Conservation (phyloP, 306 rosid genomes). For the Castanea sativa region DNA sequence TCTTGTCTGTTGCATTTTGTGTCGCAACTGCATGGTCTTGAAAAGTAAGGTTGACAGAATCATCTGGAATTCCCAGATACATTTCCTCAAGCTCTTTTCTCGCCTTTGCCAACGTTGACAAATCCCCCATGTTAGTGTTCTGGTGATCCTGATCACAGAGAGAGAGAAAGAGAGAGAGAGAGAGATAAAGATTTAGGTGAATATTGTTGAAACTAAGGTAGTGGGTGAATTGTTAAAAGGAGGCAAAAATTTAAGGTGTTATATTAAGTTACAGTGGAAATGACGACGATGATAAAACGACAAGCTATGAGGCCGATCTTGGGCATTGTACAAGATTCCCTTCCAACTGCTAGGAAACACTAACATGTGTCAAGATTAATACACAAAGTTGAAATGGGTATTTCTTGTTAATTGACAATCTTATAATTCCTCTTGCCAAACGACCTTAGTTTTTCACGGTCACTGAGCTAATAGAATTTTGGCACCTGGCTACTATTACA, state of each 20-base stretch:
- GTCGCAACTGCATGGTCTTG: conserved; percentile 55
- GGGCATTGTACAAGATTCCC: background rate
- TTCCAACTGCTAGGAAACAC: background rate
- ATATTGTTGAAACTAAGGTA: background rate
- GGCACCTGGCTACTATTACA: no score
- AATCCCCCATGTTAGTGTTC: conserved; percentile 50
- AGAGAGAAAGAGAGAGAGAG: background rate
- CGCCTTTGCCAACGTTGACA: conserved; percentile 46
- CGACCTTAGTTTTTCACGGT: no score
- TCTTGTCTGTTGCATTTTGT: conserved; percentile 22
- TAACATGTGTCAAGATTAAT: background rate
- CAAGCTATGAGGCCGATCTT: conserved; percentile 9
- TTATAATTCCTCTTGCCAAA: no score
- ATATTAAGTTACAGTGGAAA: background rate
- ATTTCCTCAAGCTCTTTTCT: conserved; percentile 67
- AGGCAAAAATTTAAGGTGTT: background rate
- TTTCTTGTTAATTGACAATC: no score
- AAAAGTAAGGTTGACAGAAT: conserved; percentile 83
- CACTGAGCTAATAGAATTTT: no score
- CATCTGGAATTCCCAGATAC: conserved; percentile 80
- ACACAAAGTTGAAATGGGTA: no score
- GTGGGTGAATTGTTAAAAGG: background rate
- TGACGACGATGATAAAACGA: background rate
- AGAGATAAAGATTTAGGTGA: background rate
- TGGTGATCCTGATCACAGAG: background rate